phyloP scores from a whole-genome alignment of 2,329 filamentous ascomycete genomes.

The Pezicula rhizophila region DNA sequence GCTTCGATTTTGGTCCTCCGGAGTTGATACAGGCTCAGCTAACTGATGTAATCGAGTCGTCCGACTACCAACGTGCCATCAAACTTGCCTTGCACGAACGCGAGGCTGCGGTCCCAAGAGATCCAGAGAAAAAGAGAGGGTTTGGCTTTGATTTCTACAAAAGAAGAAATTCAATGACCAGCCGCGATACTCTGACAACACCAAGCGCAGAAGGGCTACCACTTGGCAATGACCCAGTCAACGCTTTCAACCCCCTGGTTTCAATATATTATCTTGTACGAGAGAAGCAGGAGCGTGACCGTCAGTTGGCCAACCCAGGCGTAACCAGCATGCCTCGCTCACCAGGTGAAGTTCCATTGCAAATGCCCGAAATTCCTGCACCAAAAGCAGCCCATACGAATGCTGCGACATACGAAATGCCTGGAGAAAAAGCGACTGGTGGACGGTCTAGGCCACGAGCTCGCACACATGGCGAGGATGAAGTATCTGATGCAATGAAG shows the following conservation, averaged over 20 bases:
- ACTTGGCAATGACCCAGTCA: slow-evolving; percentile 78
- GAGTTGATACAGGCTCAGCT: slow-evolving; percentile 80
- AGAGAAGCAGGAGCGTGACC: slow-evolving; percentile 85
- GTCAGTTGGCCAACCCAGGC: slow-evolving; percentile 49
- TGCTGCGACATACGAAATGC: slow-evolving; percentile 75
- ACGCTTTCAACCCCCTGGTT: slow-evolving; percentile 85
- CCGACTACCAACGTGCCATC: slow-evolving; percentile 88
- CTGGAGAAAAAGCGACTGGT: slow-evolving; percentile 80
- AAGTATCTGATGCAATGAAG: slow-evolving; percentile 69
- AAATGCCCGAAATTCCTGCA: slow-evolving; percentile 69
- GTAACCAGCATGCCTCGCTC: slow-evolving; percentile 49
- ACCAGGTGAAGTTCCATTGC: slow-evolving; percentile 45
- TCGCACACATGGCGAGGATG: slow-evolving; percentile 91
- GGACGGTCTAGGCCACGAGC: slow-evolving; percentile 78
- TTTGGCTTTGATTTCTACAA: slow-evolving; percentile 97
- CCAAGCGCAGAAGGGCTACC: slow-evolving; percentile 83
- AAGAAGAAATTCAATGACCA: slow-evolving; percentile 80
- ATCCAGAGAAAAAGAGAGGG: slow-evolving; percentile 76
- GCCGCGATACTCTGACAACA: slow-evolving; percentile 76
- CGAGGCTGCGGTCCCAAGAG: slow-evolving; percentile 48
- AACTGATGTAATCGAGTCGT: slow-evolving; percentile 80
- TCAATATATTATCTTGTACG: slow-evolving; percentile 95
- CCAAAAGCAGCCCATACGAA: slow-evolving; percentile 90
- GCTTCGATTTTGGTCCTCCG: slow-evolving; percentile 90
- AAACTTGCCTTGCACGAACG: slow-evolving; percentile 62